Evolutionary conservation across 208 protist genomes (phyloP), one percentile per base, ranked within the genome.

Genomic region (Acanthamoeba lenticulata): DNA sequence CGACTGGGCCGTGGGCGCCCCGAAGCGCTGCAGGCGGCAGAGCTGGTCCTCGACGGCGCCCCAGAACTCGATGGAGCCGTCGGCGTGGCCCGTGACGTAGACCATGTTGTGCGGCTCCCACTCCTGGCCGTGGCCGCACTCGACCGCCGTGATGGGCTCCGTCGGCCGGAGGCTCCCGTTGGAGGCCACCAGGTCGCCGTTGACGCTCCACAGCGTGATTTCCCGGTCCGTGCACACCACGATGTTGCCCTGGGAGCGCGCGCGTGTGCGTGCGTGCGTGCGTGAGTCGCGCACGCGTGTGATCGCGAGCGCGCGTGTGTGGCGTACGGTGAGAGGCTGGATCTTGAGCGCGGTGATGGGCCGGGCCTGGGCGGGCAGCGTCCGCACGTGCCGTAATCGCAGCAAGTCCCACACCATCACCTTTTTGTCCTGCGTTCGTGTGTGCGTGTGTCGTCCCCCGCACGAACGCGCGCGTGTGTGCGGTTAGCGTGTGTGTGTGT

Each of bases 211-310:
- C 45, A 77, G 27, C 4, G 55, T 93, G 24, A 93, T 93, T 34
- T 77, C 47, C n/a, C 45, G 79, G 42, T 57, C 65, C 36, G 90
- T 93, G 42, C 90, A 93, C 36, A 81, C 65, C 27, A 93, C 65
- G 17, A 93, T 93, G 29, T 93, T 45, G 44, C 90, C 90, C 90
- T 93, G 67, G n/a, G n/a, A n/a, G n/a, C n/a, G n/a, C n/a, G n/a
- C n/a, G n/a, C n/a, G n/a, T n/a, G n/a, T n/a, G n/a, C 1, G 62
- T 40, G 52, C 15, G 57, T 65, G 57, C 57, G 57, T 49, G 45
- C 15, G 45, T 49, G 45, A 5, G 45, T 49, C 21, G 15, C 21
- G 24, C 27, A 6, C 21, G 24, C n/a, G 27, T 32, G 57, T 5
- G 57, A n/a, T 6, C 21, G 15, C 21, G 24, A 5, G 15, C 21